A percentile compares a stretch with the other conserved stretches of the same genome.
Conservation (phyloP, 805 yeast species). For the Kluyveromyces aestuarii region DNA sequence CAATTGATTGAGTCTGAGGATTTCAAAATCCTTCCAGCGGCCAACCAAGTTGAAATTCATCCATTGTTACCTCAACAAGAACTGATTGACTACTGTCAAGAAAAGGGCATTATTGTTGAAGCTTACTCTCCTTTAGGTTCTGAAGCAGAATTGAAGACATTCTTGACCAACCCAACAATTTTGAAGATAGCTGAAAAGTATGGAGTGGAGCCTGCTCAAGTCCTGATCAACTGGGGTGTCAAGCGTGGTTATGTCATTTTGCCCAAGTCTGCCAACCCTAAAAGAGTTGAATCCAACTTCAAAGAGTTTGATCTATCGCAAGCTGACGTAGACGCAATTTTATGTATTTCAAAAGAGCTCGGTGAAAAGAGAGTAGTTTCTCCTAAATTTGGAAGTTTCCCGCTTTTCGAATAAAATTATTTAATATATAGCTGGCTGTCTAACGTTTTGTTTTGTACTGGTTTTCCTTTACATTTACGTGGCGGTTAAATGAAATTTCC, state of each 20-base stretch:
- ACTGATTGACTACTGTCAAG: constrained; percentile 42
- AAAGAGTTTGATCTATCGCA: constrained; percentile 25
- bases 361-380: constrained; percentile 26
- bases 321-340: constrained; percentile 29
- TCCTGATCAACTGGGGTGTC: constrained; percentile 51
- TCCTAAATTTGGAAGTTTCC: constrained; percentile 22
- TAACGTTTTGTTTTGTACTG: background rate
- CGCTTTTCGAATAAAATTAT: constrained; percentile 7
- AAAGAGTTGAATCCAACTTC: constrained; percentile 34
- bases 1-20: constrained; percentile 40
- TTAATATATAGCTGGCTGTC: too few relatives aligned
- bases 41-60: constrained; percentile 70
- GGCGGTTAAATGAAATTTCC: background rate
- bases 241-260: constrained; percentile 46
- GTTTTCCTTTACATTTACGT: background rate
- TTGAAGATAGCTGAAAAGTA: constrained; percentile 35
- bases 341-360: constrained; percentile 17
- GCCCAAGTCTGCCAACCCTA: constrained; percentile 40
- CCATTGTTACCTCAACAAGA: constrained; percentile 61
- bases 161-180: constrained; percentile 37
- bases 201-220: constrained; percentile 37
- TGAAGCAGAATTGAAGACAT: constrained; percentile 36
- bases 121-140: constrained; percentile 79
- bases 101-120: constrained; percentile 47
- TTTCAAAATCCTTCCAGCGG: constrained; percentile 52